A percentile compares a stretch with the other conserved stretches of the same genome.
Evolutionary conservation across 2,329 filamentous ascomycete genomes (phyloP).

Genomic region (Penicillium sp.): DNA sequence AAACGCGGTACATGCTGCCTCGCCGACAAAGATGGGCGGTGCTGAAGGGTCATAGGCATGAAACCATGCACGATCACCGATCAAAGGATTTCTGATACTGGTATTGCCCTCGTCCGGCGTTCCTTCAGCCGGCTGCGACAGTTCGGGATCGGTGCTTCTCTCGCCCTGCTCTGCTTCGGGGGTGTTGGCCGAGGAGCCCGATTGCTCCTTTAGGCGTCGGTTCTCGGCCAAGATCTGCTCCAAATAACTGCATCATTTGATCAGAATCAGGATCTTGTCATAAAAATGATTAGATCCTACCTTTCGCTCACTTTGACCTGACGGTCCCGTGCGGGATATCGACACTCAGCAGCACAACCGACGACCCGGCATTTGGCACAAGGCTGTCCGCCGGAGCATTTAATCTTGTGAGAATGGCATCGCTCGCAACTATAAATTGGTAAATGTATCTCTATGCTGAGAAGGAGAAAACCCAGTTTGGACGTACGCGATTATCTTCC

Average conservation of each 20-base stretch:
- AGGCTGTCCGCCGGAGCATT: slow-evolving; percentile 52
- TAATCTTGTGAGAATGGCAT: slow-evolving; percentile 54
- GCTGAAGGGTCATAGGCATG: slow-evolving; percentile 41
- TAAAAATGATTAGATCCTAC: slow-evolving; percentile 22
- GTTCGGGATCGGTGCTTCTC: slow-evolving; percentile 19
- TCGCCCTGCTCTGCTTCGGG: slow-evolving; percentile 28
- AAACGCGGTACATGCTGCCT: slow-evolving; percentile 47
- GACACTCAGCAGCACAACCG: slow-evolving; percentile 44
- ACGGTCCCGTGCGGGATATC: slow-evolving; percentile 48
- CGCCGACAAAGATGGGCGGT: slow-evolving; percentile 44
- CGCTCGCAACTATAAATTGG: slow-evolving; percentile 42
- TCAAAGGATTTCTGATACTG: slow-evolving; percentile 39
- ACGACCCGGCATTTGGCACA: slow-evolving; percentile 48
- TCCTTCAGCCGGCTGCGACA: slow-evolving; percentile 26
- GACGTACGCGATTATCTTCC: slow-evolving; percentile 40
- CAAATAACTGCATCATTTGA: slow-evolving; percentile 32
- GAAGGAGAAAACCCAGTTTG: background rate
- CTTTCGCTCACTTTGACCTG: slow-evolving; percentile 48
- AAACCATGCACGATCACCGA: slow-evolving; percentile 45
- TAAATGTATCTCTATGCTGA: background rate
- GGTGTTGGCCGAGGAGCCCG: slow-evolving; percentile 31
- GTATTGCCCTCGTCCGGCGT: slow-evolving; percentile 33
- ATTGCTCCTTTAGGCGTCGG: slow-evolving; percentile 37
- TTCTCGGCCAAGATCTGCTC: slow-evolving; percentile 41
- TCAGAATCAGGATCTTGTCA: background rate